phyloP scores from a whole-genome alignment of 805 yeast genomes.

The Kluyveromyces dobzhanskii region DNA sequence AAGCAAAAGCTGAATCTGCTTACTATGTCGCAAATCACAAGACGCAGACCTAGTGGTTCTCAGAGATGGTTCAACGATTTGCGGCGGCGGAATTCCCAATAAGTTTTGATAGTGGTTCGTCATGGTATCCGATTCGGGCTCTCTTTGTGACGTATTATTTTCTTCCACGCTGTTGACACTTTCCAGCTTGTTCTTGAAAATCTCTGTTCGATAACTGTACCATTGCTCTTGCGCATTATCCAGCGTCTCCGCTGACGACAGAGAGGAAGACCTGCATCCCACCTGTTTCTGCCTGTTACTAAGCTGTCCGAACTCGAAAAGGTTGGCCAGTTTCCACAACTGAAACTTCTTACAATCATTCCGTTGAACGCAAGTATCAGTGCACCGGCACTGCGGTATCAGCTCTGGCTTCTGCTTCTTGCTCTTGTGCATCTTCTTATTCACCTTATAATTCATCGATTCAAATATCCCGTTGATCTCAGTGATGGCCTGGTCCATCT shows the following conservation, averaged over 20 bases:
- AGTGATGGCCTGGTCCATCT: slow-evolving; percentile 1
- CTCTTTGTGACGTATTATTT: not conserved
- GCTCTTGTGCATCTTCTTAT: not conserved
- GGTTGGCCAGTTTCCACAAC: slow-evolving; percentile 6
- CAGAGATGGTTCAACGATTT: not conserved
- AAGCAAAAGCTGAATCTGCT: slow-evolving; percentile 10
- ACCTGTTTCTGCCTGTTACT: not conserved
- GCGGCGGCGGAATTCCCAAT: slow-evolving; percentile 6
- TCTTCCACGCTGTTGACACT: not conserved
- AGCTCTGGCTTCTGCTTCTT: not conserved
- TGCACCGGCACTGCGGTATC: not conserved
- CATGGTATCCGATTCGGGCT: not conserved
- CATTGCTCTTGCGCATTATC: not conserved
- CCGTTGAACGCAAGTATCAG: not conserved
- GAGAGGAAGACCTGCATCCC: too few relatives aligned
- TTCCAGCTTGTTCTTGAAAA: not conserved
- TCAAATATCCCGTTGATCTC: slow-evolving; percentile 3
- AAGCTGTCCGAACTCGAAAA: slow-evolving; percentile 3
- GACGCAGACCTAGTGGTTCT: not conserved
- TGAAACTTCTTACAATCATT: not conserved
- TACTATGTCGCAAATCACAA: not conserved
- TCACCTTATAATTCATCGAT: not conserved
- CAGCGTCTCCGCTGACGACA: too few relatives aligned
- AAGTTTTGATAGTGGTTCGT: not conserved
- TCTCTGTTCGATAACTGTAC: not conserved